These are phyloP conservation scores for Blastocystis sp. DNA, from an alignment of 352 stramenopile species.

Conservation along the genomic window DNA sequence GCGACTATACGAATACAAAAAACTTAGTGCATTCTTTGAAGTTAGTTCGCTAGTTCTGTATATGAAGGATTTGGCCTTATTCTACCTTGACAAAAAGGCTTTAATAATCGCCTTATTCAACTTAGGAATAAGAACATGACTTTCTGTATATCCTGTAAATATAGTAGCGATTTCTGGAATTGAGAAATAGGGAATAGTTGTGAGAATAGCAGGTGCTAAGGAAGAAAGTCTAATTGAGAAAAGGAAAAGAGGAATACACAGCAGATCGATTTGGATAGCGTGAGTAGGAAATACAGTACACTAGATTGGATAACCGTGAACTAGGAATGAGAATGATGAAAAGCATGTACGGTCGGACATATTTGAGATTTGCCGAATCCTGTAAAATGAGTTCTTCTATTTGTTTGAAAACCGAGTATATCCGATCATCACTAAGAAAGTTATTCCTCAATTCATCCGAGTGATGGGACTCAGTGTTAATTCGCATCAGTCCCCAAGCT, in stretches of 20 bases:
- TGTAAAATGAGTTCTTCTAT: neutral
- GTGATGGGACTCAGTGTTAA: neutral
- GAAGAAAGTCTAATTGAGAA: neutral
- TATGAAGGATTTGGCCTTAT: neutral
- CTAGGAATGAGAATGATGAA: neutral
- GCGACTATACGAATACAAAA: slow-evolving; percentile 4
- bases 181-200: neutral
- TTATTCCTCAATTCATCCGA: neutral
- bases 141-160: slow-evolving; percentile 15
- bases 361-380: neutral
- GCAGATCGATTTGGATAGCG: neutral
- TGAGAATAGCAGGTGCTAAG: neutral
- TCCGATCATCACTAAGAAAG: slow-evolving; percentile 17
- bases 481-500: neutral
- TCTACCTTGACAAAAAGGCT: neutral
- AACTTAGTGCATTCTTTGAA: neutral
- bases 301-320: slow-evolving; percentile 1
- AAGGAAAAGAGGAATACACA: neutral
- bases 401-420: slow-evolving; percentile 13
- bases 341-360: neutral
- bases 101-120: neutral
- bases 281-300: slow-evolving; percentile 33
- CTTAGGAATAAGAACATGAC: neutral
- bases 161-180: slow-evolving; percentile 38
- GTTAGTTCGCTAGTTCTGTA: neutral